phyloP scores from a whole-genome alignment of 192 early-diverging fungal species.

The Entomortierella lignicola region DNA sequence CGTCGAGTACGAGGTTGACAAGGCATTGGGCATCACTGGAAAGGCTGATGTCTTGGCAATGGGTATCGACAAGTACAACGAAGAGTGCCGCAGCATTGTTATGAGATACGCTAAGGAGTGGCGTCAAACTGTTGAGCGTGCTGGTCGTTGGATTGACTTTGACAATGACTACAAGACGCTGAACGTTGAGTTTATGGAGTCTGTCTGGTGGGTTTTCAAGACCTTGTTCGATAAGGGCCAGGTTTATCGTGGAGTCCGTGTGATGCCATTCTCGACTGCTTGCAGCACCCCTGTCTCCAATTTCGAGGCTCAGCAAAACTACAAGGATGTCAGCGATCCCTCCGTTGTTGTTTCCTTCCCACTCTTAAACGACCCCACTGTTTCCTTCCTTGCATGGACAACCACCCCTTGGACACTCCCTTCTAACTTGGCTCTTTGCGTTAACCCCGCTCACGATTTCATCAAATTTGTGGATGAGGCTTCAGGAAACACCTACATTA shows the following conservation, averaged over 20 bases:
- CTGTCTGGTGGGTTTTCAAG: slow-evolving; percentile 99
- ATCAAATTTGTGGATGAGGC: slow-evolving; percentile 91
- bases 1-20: slow-evolving; percentile 98
- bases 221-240: slow-evolving; percentile 94
- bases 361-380: slow-evolving; percentile 81
- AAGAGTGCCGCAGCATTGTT: slow-evolving; percentile 95
- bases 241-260: slow-evolving; percentile 92
- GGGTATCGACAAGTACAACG: slow-evolving; percentile 98
- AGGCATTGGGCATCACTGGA: slow-evolving; percentile 87
- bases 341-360: slow-evolving; percentile 96
- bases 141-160: slow-evolving; percentile 99
- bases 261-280: slow-evolving; percentile 98
- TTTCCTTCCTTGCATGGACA: slow-evolving; percentile 94
- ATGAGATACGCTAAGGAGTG: slow-evolving; percentile 96
- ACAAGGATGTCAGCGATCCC: slow-evolving; percentile 97
- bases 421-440: slow-evolving; percentile 93
- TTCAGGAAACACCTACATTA: slow-evolving; percentile 86
- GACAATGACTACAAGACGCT: slow-evolving; percentile 99
- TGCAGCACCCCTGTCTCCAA: slow-evolving; percentile 95
- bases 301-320: slow-evolving; percentile 97
- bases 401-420: slow-evolving; percentile 99
- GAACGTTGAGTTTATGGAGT: slow-evolving; percentile 97
- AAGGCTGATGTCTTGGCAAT: slow-evolving; percentile 90
- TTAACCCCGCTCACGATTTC: slow-evolving; percentile 94
- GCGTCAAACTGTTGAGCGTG: slow-evolving; percentile 92